phyloP scores from a whole-genome alignment of 2,329 filamentous ascomycete genomes.

The Ophiostoma sp. region DNA sequence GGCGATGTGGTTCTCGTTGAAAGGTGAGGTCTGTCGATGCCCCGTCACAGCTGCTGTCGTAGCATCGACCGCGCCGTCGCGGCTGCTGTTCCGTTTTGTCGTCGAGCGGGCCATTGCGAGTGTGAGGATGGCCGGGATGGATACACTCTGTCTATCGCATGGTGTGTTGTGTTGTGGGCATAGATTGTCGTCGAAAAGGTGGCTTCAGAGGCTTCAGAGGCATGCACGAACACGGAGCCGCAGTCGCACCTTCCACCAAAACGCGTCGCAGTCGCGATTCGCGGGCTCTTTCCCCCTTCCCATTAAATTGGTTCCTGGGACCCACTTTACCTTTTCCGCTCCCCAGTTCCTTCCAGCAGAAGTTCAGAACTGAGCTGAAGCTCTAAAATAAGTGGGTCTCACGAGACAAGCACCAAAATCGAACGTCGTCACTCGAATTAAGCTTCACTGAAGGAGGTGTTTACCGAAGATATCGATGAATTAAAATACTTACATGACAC shows the following conservation, averaged over 20 bases:
- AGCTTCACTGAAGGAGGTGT: background rate
- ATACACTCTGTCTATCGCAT: conserved; percentile 3
- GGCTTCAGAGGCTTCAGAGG: background rate
- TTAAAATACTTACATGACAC: background rate
- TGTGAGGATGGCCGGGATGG: background rate
- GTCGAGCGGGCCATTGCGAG: conserved; percentile 17
- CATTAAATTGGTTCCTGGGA: conserved; percentile 16
- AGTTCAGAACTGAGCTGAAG: background rate
- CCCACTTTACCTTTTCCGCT: conserved; percentile 20
- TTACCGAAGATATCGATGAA: background rate
- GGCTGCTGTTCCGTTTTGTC: background rate
- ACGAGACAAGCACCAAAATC: background rate
- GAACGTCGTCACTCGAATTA: background rate
- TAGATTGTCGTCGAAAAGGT: too few relatives aligned
- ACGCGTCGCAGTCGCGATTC: conserved; percentile 19
- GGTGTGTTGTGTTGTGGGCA: background rate
- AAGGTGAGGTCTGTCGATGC: background rate
- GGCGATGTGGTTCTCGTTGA: background rate
- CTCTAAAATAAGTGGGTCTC: background rate
- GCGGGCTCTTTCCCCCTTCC: conserved; percentile 10
- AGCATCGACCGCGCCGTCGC: conserved; percentile 2
- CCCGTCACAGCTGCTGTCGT: background rate
- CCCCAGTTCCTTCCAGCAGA: background rate
- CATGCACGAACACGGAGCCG: background rate
- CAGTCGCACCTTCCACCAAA: conserved; percentile 3